Percentiles rank a stretch among this genome's conserved stretches.
Conservation (phyloP, 177 flowering plant genomes). For the Vitis hybrid region DNA sequence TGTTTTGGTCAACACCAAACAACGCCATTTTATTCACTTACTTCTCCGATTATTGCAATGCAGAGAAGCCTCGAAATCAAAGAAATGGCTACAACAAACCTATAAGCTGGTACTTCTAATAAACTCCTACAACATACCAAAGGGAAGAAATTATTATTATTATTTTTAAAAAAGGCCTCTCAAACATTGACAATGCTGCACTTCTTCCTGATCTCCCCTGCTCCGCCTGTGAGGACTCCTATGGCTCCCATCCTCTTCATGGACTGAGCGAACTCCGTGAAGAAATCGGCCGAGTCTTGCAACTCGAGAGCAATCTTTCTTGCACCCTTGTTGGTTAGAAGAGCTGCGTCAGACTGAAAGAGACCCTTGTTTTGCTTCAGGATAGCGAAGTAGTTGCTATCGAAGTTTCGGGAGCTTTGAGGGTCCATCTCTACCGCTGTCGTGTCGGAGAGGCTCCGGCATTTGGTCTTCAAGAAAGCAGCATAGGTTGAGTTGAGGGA, state of each 20-base stretch:
- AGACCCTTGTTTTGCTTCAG: conserved; percentile 43
- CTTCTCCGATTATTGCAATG: too few relatives aligned
- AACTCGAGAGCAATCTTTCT: conserved; percentile 10
- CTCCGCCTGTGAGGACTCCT: conserved; percentile 36
- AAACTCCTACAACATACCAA: too few relatives aligned
- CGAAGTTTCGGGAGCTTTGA: conserved; percentile 34
- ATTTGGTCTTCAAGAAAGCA: conserved; percentile 28
- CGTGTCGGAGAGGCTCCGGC: conserved; percentile 26
- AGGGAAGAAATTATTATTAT: too few relatives aligned
- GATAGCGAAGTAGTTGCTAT: conserved; percentile 28
- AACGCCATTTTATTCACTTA: too few relatives aligned
- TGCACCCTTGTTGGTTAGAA: conserved; percentile 28
- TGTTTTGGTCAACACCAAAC: too few relatives aligned
- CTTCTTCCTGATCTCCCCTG: conserved; percentile 46
- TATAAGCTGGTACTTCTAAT: too few relatives aligned
- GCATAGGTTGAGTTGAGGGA: conserved; percentile 48
- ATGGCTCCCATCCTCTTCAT: conserved; percentile 51
- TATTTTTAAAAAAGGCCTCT: not conserved
- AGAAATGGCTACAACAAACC: too few relatives aligned
- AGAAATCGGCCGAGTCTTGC: conserved; percentile 12
- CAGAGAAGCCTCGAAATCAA: too few relatives aligned
- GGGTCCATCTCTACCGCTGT: conserved; percentile 56
- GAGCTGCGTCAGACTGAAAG: conserved; percentile 60
- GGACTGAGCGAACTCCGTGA: conserved; percentile 35
- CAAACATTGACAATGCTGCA: conserved; percentile 37